Percentiles rank a stretch among this genome's conserved stretches.
phyloP scores from a whole-genome alignment of 164 flowering plant genomes.

The Cinnamomum chago region DNA sequence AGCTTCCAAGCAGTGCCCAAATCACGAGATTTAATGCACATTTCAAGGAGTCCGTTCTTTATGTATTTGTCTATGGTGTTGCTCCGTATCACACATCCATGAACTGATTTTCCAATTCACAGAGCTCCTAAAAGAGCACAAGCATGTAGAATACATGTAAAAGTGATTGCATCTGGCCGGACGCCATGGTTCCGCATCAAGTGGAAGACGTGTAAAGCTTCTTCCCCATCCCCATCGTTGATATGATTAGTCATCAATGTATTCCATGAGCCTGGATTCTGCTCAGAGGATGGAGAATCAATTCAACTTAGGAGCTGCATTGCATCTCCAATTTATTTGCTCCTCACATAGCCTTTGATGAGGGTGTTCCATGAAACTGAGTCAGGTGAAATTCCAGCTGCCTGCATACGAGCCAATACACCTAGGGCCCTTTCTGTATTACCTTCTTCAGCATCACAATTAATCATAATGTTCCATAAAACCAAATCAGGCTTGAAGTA shows the following conservation, averaged over 20 bases:
- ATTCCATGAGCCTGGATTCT: slow-evolving; percentile 16
- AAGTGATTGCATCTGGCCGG: slow-evolving; percentile 10
- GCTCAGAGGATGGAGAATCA: slow-evolving; percentile 2
- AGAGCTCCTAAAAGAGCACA: slow-evolving; percentile 12
- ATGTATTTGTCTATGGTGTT: slow-evolving; percentile 1
- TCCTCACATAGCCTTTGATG: slow-evolving; percentile 6
- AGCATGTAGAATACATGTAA: slow-evolving; percentile 11
- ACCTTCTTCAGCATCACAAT: slow-evolving; percentile 12
- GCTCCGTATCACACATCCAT: slow-evolving; percentile 8
- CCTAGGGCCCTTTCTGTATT: background rate
- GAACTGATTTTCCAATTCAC: slow-evolving; percentile 14
- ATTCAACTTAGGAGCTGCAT: slow-evolving; percentile 1
- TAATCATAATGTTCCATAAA: slow-evolving; percentile 16
- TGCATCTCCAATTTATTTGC: slow-evolving; percentile 6
- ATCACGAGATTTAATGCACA: slow-evolving; percentile 10
- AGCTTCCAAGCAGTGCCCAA: slow-evolving; percentile 8
- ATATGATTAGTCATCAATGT: slow-evolving; percentile 11
- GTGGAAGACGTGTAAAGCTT: slow-evolving; percentile 7
- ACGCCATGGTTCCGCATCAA: slow-evolving; percentile 13
- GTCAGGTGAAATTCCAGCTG: slow-evolving; percentile 11
- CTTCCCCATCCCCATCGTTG: slow-evolving; percentile 3
- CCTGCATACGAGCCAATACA: slow-evolving; percentile 4
- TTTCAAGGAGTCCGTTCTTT: slow-evolving; percentile 4
- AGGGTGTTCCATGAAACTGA: slow-evolving; percentile 12
- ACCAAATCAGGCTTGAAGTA: slow-evolving; percentile 12